Percentiles rank a stretch among this genome's conserved stretches.
phyloP scores from a whole-genome alignment of 2,329 filamentous ascomycete genomes.

The Didymella pinodella region DNA sequence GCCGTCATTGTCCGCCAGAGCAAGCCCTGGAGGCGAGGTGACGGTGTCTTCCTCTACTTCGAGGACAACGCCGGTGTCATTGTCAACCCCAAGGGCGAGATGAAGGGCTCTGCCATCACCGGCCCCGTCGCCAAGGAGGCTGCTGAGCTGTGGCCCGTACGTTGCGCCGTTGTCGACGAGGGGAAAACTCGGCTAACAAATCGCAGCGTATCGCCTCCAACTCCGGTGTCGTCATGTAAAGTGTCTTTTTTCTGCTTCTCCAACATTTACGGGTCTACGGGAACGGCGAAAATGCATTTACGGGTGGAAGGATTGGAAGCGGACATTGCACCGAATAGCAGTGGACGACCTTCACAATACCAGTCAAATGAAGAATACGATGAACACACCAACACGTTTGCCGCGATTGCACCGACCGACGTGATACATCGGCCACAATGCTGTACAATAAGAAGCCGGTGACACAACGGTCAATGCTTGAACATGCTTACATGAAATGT shows the following conservation, averaged over 20 bases:
- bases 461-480: not conserved
- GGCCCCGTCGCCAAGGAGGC: slow-evolving; percentile 99
- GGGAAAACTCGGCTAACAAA: slow-evolving; percentile 41
- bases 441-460: not conserved
- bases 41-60: slow-evolving; percentile 99
- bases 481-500: slow-evolving; percentile 1
- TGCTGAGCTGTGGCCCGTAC: slow-evolving; percentile 98
- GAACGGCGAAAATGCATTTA: slow-evolving; percentile 53
- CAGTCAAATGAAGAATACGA: slow-evolving; percentile 46
- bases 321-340: slow-evolving; percentile 49
- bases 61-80: slow-evolving; percentile 99
- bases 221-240: slow-evolving; percentile 99
- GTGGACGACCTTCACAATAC: slow-evolving; percentile 48
- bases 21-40: slow-evolving; percentile 99
- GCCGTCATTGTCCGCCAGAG: slow-evolving; percentile 98
- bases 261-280: slow-evolving; percentile 51
- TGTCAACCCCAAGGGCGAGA: slow-evolving; percentile 99
- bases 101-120: slow-evolving; percentile 99
- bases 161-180: slow-evolving; percentile 48
- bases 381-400: slow-evolving; percentile 26
- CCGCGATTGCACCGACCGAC: slow-evolving; percentile 12
- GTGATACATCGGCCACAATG: slow-evolving; percentile 9
- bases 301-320: slow-evolving; percentile 47
- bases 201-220: slow-evolving; percentile 96
- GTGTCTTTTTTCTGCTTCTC: slow-evolving; percentile 51